These are phyloP conservation scores for Cladosporium austrohemisphaericum DNA, from an alignment of 2,329 filamentous ascomycete species.

Conservation along the genomic window DNA sequence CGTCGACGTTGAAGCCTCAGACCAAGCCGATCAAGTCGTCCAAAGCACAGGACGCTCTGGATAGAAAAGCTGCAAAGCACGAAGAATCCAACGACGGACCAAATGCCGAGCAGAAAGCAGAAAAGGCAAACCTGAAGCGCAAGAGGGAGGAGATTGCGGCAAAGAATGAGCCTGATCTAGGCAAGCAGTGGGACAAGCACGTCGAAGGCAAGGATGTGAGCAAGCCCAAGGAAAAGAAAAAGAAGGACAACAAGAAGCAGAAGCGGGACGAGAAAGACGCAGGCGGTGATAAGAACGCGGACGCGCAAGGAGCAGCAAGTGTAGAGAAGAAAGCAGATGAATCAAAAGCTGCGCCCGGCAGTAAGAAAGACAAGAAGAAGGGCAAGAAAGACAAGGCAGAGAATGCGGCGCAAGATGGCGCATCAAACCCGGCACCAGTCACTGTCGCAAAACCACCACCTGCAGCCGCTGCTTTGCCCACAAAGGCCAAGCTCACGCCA, in stretches of 20 bases:
- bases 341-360: constrained; percentile 14
- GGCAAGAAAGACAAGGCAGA: constrained; percentile 17
- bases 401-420: constrained; percentile 2
- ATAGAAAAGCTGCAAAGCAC: constrained; percentile 52
- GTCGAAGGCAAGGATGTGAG: constrained; percentile 62
- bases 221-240: constrained; percentile 33
- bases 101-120: constrained; percentile 9
- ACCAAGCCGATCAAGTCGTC: constrained; percentile 41
- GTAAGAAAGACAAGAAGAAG: constrained; percentile 17
- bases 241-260: constrained; percentile 32
- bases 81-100: constrained; percentile 37
- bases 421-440: not conserved
- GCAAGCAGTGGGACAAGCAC: constrained; percentile 72
- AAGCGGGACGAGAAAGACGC: constrained; percentile 23
- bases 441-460: constrained; percentile 20
- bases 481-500: constrained; percentile 69
- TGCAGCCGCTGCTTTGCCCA: constrained; percentile 28
- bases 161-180: constrained; percentile 68
- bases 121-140: constrained; percentile 21
- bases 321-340: constrained; percentile 25
- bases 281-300: constrained; percentile 19
- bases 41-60: constrained; percentile 26
- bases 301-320: not conserved
- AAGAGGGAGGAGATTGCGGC: constrained; percentile 30
- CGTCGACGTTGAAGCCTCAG: constrained; percentile 68